phyloP scores from a whole-genome alignment of 768 basidiomycete genomes.

The Paxillus ammoniavirescens region DNA sequence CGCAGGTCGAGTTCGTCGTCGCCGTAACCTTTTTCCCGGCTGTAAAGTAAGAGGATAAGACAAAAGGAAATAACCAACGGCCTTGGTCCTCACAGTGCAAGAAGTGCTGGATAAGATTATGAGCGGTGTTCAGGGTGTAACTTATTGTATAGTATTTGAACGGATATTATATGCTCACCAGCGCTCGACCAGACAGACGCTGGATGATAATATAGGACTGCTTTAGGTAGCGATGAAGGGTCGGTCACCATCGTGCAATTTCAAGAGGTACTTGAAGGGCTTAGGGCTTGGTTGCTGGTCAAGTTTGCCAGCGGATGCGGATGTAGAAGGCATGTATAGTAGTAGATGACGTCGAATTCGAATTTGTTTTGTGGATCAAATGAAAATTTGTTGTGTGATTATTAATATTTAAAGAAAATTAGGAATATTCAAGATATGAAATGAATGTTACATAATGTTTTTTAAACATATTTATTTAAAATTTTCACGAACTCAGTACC shows the following conservation, averaged over 20 bases:
- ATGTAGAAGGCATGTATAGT: too few relatives aligned
- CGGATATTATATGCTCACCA: conserved; percentile 38
- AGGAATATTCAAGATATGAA: too few relatives aligned
- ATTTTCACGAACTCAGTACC: too few relatives aligned
- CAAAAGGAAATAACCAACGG: background rate
- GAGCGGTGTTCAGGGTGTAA: background rate
- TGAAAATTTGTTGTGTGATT: too few relatives aligned
- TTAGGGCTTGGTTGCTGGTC: background rate
- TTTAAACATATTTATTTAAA: too few relatives aligned
- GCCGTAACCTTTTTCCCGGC: conserved; percentile 81
- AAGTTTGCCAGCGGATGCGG: too few relatives aligned
- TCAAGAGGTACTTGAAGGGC: background rate
- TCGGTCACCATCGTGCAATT: conserved; percentile 13
- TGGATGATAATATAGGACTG: conserved; percentile 73
- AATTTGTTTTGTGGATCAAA: too few relatives aligned
- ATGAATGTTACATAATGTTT: too few relatives aligned
- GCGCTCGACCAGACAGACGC: conserved; percentile 63
- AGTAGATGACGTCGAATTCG: too few relatives aligned
- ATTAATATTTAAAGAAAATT: too few relatives aligned
- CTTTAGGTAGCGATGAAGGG: conserved; percentile 53
- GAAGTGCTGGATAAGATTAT: conserved; percentile 38
- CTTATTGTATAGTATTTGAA: background rate
- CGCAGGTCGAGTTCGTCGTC: conserved; percentile 71
- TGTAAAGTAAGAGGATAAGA: conserved; percentile 18
- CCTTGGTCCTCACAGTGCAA: conserved; percentile 48